A percentile compares a stretch with the other conserved stretches of the same genome.
These are phyloP conservation scores for Schizophyllum amplum DNA, from an alignment of 1,284 basidiomycete genomes.

Conservation along the genomic window DNA sequence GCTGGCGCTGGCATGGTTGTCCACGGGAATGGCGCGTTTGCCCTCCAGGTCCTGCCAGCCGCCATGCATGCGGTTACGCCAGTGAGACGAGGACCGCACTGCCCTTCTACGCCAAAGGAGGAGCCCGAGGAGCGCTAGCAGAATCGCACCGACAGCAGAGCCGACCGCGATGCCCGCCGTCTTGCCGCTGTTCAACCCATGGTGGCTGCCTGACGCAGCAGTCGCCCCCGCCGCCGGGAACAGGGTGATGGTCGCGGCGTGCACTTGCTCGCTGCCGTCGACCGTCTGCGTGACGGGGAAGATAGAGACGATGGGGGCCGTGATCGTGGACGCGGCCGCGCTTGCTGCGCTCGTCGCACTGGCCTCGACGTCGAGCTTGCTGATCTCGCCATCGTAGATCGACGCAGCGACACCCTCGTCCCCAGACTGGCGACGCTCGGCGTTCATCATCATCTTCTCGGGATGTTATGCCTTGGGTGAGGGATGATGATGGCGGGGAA, in stretches of 20 bases:
- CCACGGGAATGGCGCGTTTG: background rate
- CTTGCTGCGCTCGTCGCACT: background rate
- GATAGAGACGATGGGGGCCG: background rate
- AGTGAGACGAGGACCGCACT: constrained; percentile 11
- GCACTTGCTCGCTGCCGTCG: background rate
- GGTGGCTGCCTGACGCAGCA: background rate
- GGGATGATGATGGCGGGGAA: background rate
- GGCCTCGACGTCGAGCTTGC: background rate
- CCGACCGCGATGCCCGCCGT: constrained; percentile 19
- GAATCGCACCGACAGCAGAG: constrained; percentile 12
- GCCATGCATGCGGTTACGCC: constrained; percentile 11
- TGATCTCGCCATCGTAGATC: background rate
- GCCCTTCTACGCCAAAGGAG: background rate
- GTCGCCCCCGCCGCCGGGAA: background rate
- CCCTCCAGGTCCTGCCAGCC: constrained; percentile 11
- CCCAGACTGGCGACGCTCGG: background rate
- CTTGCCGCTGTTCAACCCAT: constrained; percentile 6
- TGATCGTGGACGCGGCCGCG: background rate
- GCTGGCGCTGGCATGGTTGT: background rate
- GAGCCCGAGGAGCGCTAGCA: constrained; percentile 13
- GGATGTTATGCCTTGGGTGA: background rate
- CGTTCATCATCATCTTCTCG: background rate
- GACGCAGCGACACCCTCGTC: background rate
- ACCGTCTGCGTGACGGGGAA: background rate
- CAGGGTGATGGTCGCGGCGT: background rate